Conservation (phyloP, 2,329 filamentous ascomycete genomes). For the Pseudogymnoascus verrucosus region DNA sequence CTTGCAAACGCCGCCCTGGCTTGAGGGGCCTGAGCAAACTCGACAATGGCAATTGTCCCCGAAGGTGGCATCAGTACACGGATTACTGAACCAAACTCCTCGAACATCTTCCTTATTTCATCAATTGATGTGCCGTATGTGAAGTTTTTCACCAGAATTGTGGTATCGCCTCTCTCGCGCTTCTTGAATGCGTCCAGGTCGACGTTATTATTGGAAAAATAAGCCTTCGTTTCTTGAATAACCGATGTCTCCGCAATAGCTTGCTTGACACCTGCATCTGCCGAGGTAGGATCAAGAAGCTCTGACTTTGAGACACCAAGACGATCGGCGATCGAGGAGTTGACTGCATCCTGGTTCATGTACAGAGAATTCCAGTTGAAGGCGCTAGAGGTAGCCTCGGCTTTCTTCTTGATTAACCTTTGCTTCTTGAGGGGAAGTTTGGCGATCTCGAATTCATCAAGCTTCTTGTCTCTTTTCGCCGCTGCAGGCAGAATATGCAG, state of each 20-base stretch:
- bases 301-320: slow-evolving; percentile 87
- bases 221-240: slow-evolving; percentile 92
- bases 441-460: slow-evolving; percentile 84
- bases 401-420: slow-evolving; percentile 77
- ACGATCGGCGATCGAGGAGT: slow-evolving; percentile 77
- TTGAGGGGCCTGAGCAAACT: slow-evolving; percentile 71
- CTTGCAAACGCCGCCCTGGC: slow-evolving; percentile 77
- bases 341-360: slow-evolving; percentile 94
- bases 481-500: slow-evolving; percentile 82
- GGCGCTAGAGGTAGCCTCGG: slow-evolving; percentile 64
- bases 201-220: slow-evolving; percentile 80
- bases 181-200: slow-evolving; percentile 88
- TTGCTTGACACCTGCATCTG: slow-evolving; percentile 91
- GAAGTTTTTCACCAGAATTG: slow-evolving; percentile 92
- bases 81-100: slow-evolving; percentile 74
- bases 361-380: slow-evolving; percentile 99
- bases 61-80: slow-evolving; percentile 85
- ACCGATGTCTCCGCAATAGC: slow-evolving; percentile 92
- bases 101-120: slow-evolving; percentile 73
- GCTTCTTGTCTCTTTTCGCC: slow-evolving; percentile 68
- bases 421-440: slow-evolving; percentile 94
- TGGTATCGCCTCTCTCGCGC: slow-evolving; percentile 73
- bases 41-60: slow-evolving; percentile 88
- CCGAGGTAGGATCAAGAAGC: slow-evolving; percentile 87
- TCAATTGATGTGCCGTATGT: slow-evolving; percentile 72